Evolutionary conservation across 1,284 basidiomycete species (phyloP), one percentile per base, ranked within the genome.

Genomic region (Austropuccinia psidii): DNA sequence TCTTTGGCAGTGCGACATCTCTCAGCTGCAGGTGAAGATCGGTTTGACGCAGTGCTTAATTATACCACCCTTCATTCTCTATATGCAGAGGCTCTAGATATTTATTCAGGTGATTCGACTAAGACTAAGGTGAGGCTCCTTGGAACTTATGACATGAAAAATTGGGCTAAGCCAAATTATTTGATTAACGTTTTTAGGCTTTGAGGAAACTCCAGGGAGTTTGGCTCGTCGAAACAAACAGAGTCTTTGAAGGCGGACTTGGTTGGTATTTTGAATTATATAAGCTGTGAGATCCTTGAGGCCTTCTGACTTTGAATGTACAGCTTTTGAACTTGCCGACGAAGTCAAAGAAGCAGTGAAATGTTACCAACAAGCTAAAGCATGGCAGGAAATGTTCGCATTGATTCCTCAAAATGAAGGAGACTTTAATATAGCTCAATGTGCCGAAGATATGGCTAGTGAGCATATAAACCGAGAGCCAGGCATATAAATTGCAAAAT

Each of bases 341-440:
- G 84, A 86, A 73, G 80, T 83, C 0, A 80, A 83, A 8, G 91
- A 91, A 75, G 91, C 92, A 0, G 87, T 96, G 84, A 84, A 89
- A 17, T 88, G 93, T 0, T 88, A 91, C 77, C 91, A 95, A 80
- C 89, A 88, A 74, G 89, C 90, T 0, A 83, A 93, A 31, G 86
- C 90, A 52, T 97, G 94, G 93, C 87, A 89, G 77, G 91, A 93
- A 77, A 83, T 94, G 0, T 95, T 97, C 79, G 87, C 89, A n/a
- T 82, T 95, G 21, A 89, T 89, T 74, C 43, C 77, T 76, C 82
- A 83, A 76, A 80, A 83, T 77, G 1, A 49, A 77, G 77, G 82
- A 15, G 75, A 84, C 17, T 91, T 17, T 80, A 83, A 21, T 85
- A 85, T 5, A 1, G 2, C 11, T 15, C 27, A 45, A 24, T 33